phyloP scores from a whole-genome alignment of 129 eudicot genomes.

The Escallonia rubra region DNA sequence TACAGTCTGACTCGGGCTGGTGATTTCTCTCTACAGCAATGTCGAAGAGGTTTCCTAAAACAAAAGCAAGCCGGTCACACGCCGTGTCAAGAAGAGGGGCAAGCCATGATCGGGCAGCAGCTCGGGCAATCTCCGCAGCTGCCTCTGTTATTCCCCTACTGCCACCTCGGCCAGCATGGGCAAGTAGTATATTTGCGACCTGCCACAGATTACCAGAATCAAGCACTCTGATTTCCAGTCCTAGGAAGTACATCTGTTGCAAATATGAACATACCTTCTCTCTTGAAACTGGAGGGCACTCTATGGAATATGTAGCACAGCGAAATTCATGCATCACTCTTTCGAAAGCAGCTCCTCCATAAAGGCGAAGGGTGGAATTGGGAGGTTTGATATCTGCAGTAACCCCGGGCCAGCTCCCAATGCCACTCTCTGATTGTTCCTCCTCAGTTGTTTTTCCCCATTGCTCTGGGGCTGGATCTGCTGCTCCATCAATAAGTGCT shows the following conservation, averaged over 20 bases:
- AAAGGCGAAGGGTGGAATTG: conserved; percentile 82
- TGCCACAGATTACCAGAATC: conserved; percentile 17
- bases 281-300: conserved; percentile 91
- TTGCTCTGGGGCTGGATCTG: conserved; percentile 91
- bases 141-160: conserved; percentile 80
- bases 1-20: conserved; percentile 48
- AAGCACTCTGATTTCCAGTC: conserved; percentile 5
- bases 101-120: conserved; percentile 93
- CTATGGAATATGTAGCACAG: conserved; percentile 87
- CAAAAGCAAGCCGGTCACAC: conserved; percentile 85
- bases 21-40: conserved; percentile 77
- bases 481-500: conserved; percentile 83
- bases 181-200: conserved; percentile 97
- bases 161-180: conserved; percentile 95
- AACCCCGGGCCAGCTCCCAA: conserved; percentile 93
- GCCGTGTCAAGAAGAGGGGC: conserved; percentile 94
- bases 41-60: conserved; percentile 64
- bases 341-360: conserved; percentile 98
- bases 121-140: conserved; percentile 96
- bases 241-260: background rate
- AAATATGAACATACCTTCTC: conserved; percentile 51
- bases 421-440: conserved; percentile 79
- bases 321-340: conserved; percentile 96
- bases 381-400: conserved; percentile 67
- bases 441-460: conserved; percentile 96